These are phyloP conservation scores for Nicotiana paniculata DNA, from an alignment of 257 asterid species.

Conservation along the genomic window DNA sequence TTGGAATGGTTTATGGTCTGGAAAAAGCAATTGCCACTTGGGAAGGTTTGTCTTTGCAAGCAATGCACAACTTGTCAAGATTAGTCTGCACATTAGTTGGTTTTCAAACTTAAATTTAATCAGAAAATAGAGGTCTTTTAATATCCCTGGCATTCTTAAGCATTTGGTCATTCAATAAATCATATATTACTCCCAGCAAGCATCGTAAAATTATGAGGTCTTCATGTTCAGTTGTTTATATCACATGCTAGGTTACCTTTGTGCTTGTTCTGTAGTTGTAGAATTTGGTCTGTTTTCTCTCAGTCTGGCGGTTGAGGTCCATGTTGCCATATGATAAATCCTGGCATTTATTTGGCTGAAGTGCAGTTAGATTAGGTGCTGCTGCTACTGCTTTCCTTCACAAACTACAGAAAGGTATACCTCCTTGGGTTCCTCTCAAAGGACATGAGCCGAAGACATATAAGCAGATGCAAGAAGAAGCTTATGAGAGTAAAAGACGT, in stretches of 20 bases:
- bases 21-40: conserved; percentile 95
- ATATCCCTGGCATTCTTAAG: background rate
- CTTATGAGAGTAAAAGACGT: conserved; percentile 75
- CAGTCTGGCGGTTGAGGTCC: background rate
- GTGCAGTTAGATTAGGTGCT: conserved; percentile 84
- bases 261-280: background rate
- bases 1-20: conserved; percentile 84
- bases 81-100: background rate
- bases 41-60: conserved; percentile 62
- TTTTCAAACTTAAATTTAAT: background rate
- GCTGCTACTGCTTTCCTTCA: conserved; percentile 87
- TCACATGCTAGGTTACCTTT: background rate
- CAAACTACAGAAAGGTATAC: conserved; percentile 86
- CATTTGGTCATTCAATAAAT: background rate
- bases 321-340: background rate
- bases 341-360: conserved; percentile 7
- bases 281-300: background rate
- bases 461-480: conserved; percentile 88
- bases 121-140: background rate
- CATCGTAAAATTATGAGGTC: background rate
- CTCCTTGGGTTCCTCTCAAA: conserved; percentile 98
- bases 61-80: background rate
- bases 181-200: background rate
- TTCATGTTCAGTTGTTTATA: background rate
- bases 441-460: conserved; percentile 83